Evolutionary conservation across 306 rosid species (phyloP).

Genomic region (Datisca glomerata): DNA sequence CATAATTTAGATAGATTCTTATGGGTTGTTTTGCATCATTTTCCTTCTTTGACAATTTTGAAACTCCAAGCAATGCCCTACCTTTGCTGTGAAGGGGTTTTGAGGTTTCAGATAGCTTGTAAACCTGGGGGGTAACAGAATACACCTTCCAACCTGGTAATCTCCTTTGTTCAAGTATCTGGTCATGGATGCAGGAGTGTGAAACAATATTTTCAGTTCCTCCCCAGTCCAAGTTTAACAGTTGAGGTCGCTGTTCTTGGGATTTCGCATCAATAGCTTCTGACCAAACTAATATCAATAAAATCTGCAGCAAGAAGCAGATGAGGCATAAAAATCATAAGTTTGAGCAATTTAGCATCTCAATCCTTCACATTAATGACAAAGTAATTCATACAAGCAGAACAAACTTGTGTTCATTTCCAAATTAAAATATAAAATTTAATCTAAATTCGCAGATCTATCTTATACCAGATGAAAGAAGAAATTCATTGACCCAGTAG

Average conservation of each 20-base stretch:
- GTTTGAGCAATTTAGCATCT: too few relatives aligned
- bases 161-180: slow-evolving; percentile 79
- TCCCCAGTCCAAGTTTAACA: slow-evolving; percentile 30
- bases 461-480: slow-evolving; percentile 1
- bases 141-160: slow-evolving; percentile 86
- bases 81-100: slow-evolving; percentile 54
- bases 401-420: too few relatives aligned
- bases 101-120: slow-evolving; percentile 28
- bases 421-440: too few relatives aligned
- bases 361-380: too few relatives aligned
- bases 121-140: slow-evolving; percentile 80
- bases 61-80: slow-evolving; percentile 61
- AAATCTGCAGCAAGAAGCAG: slow-evolving; percentile 39
- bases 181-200: slow-evolving; percentile 96
- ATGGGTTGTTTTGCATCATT: slow-evolving; percentile 67
- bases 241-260: slow-evolving; percentile 25
- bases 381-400: too few relatives aligned
- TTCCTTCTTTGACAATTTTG: slow-evolving; percentile 25
- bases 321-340: too few relatives aligned
- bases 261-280: slow-evolving; percentile 36
- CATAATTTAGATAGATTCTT: slow-evolving; percentile 90
- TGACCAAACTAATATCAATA: slow-evolving; percentile 41
- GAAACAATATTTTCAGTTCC: slow-evolving; percentile 46
- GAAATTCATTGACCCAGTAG: background rate
- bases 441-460: too few relatives aligned